phyloP scores from a whole-genome alignment of 1,284 basidiomycete genomes.

The Singerocomus inundabilis region DNA sequence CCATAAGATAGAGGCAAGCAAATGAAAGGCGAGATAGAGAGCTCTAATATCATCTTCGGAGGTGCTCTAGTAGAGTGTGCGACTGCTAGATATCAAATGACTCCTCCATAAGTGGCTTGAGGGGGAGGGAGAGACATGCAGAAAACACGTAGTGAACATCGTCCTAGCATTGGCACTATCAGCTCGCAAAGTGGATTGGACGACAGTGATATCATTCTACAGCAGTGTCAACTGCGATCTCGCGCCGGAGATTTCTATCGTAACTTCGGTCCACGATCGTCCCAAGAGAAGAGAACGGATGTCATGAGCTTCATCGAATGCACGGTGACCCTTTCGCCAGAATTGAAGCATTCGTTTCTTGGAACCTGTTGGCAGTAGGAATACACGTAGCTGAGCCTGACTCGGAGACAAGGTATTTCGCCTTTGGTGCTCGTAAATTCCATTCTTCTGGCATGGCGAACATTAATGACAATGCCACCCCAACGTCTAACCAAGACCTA shows the following conservation, averaged over 20 bases:
- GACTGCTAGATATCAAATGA: too few relatives aligned
- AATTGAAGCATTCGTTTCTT: constrained; percentile 9
- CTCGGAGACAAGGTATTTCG: not conserved
- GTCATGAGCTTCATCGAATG: constrained; percentile 18
- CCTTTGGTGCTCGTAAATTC: constrained; percentile 21
- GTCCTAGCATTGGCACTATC: not conserved
- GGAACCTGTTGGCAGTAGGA: constrained; percentile 14
- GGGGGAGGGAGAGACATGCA: not conserved
- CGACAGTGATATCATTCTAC: constrained; percentile 1
- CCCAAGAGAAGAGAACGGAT: constrained; percentile 8
- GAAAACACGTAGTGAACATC: not conserved
- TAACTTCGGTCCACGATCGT: constrained; percentile 5
- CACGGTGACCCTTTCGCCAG: constrained; percentile 12
- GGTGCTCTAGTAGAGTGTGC: too few relatives aligned
- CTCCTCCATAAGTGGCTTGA: too few relatives aligned
- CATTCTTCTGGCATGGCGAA: constrained; percentile 27
- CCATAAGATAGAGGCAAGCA: not conserved
- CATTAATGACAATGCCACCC: constrained; percentile 25
- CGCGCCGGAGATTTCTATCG: constrained; percentile 21
- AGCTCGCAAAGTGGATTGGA: too few relatives aligned
- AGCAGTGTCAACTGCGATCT: constrained; percentile 15
- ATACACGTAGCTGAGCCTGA: not conserved
- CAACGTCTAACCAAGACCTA: constrained; percentile 34
- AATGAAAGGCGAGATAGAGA: not conserved
- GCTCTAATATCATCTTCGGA: too few relatives aligned